Evolutionary conservation across 495 filamentous ascomycete species (phyloP).

Genomic region (Elaphomyces granulatus): DNA sequence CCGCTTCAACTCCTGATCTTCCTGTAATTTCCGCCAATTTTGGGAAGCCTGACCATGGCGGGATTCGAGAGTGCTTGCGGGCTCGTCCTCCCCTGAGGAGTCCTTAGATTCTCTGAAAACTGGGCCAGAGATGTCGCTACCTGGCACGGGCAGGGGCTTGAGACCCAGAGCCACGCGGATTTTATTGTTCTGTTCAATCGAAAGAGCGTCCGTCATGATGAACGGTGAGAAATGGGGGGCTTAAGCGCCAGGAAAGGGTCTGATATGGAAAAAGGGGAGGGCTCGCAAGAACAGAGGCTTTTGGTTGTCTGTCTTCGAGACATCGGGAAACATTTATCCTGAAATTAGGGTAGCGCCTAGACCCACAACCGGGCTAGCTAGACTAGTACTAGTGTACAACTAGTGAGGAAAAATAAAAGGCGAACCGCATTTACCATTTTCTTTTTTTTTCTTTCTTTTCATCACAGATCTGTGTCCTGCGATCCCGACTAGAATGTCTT

Average conservation of each 20-base stretch:
- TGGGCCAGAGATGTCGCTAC: slow-evolving; percentile 36
- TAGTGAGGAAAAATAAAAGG: slow-evolving; percentile 1
- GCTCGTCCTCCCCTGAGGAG: slow-evolving; percentile 44
- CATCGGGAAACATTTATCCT: too few relatives aligned
- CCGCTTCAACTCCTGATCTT: slow-evolving; percentile 48
- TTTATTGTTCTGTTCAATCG: slow-evolving; percentile 90
- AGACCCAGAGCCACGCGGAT: slow-evolving; percentile 79
- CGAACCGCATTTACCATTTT: not conserved
- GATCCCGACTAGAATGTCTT: slow-evolving; percentile 45
- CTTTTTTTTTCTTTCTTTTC: slow-evolving; percentile 11
- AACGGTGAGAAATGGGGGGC: not conserved
- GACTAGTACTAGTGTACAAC: too few relatives aligned
- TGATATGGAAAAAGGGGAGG: too few relatives aligned
- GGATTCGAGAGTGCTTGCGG: slow-evolving; percentile 62
- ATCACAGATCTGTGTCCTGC: slow-evolving; percentile 70
- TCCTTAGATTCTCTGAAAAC: slow-evolving; percentile 42
- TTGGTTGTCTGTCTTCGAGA: too few relatives aligned
- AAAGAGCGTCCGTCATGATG: slow-evolving; percentile 64
- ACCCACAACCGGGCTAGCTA: too few relatives aligned
- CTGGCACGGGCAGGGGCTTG: slow-evolving; percentile 76
- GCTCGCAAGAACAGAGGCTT: too few relatives aligned
- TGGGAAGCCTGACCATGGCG: slow-evolving; percentile 63
- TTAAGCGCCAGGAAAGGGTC: too few relatives aligned
- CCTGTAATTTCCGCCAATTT: slow-evolving; percentile 54
- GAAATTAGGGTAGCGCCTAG: too few relatives aligned